Evolutionary conservation across 768 basidiomycete genomes (phyloP).

Genomic region (Psilocybe cubensis): DNA sequence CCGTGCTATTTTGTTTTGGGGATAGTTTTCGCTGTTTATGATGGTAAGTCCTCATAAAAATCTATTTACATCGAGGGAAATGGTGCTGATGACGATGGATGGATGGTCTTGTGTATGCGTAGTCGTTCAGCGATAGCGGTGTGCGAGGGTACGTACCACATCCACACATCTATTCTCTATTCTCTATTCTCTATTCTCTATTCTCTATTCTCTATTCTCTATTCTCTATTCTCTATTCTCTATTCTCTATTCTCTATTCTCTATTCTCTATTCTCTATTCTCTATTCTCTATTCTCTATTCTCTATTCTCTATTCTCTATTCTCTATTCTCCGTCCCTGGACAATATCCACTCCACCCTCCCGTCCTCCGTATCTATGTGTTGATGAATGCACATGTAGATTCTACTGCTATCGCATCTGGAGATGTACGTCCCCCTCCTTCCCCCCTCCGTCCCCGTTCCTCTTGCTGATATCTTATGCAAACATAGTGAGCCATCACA

Average conservation of each 20-base stretch:
- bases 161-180: no score
- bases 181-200: no score
- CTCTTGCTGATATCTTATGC: neutral
- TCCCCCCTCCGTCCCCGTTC: neutral
- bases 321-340: neutral
- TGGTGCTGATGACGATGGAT: neutral
- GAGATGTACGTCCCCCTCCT: neutral
- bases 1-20: neutral
- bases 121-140: slow-evolving; percentile 3
- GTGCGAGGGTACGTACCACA: neutral
- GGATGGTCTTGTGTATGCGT: neutral
- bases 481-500: slow-evolving; percentile 1
- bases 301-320: neutral
- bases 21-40: slow-evolving; percentile 5
- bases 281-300: neutral
- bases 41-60: neutral
- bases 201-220: neutral
- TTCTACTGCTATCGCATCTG: slow-evolving; percentile 6
- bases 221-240: neutral
- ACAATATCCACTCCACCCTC: neutral
- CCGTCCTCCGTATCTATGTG: no score
- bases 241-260: neutral
- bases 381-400: no score
- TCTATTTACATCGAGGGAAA: neutral
- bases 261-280: neutral